Evolutionary conservation across 2,329 filamentous ascomycete genomes (phyloP).

Genomic region (Calonectria ilicicola): DNA sequence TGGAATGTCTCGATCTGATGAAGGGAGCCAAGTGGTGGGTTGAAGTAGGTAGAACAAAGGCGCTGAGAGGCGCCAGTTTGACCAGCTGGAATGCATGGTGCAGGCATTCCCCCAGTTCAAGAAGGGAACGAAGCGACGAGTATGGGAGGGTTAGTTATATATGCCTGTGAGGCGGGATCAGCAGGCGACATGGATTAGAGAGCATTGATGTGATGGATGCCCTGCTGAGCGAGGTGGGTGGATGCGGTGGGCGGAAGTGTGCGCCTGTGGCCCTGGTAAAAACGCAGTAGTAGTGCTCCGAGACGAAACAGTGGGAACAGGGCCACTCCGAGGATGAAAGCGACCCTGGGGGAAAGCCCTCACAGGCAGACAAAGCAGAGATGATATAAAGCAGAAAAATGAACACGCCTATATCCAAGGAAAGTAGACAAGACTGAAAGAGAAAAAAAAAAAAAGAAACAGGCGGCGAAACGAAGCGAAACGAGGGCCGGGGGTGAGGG

Average conservation of each 20-base stretch:
- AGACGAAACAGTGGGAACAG: conserved; percentile 7
- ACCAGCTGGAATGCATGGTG: not conserved
- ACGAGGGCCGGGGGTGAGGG: conserved; percentile 30
- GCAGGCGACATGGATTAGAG: conserved; percentile 17
- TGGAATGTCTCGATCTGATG: not conserved
- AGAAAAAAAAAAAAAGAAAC: conserved; percentile 15
- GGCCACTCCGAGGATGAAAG: not conserved
- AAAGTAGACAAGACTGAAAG: not conserved
- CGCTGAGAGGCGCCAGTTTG: not conserved
- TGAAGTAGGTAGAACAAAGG: conserved; percentile 10
- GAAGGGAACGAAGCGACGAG: conserved; percentile 8
- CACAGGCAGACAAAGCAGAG: not conserved
- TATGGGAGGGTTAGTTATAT: conserved; percentile 16
- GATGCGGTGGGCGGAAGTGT: conserved; percentile 16
- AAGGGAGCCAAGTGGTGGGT: not conserved
- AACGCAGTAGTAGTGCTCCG: not conserved
- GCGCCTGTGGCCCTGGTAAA: conserved; percentile 5
- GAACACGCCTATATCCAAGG: too few relatives aligned
- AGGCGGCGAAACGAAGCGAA: conserved; percentile 27
- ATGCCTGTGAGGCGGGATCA: conserved; percentile 20
- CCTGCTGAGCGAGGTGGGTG: conserved; percentile 11
- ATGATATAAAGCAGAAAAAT: conserved; percentile 9
- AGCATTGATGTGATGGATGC: conserved; percentile 16
- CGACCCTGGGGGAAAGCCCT: not conserved
- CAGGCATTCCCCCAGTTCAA: conserved; percentile 16